Base-by-base conservation (phyloP, 2,329 filamentous ascomycete species). In the Monilinia polystroma region DNA sequence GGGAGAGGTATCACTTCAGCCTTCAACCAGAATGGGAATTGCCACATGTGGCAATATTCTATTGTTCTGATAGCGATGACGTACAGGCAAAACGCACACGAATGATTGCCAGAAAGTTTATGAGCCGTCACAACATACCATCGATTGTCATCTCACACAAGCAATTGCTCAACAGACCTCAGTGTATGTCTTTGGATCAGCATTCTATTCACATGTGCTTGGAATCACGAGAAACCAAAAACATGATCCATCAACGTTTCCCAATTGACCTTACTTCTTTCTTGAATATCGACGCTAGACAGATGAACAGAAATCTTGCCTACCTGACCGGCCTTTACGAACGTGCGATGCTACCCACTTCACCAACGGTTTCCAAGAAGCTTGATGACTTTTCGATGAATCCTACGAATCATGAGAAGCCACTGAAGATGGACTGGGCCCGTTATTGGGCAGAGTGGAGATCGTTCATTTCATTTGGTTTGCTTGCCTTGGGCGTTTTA, bases 221-320 rank as follows among this genome's bases (percentile, higher is more conserved):
- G 29, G 82, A 84, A 71, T 75, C 75, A 32, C 72, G 78, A 67
- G 79, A 80, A 56, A 67, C 76, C 2, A 76, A 76, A 29, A 76
- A 71, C 38, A 75, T 77, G 23, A 73, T 78, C 29, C 76, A 80
- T 63, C 77, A 78, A 64, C 77, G 81, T 51, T 73, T 83, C 20
- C 82, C 82, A 8, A 81, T 84, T 64, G 82, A 84, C 69, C 73
- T 83, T 23, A 73, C 74, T 2, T 82, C 81, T 14, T 84, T 84
- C 70, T 75, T 81, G 66, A 81, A 81, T 67, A 80, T 84, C 67
- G 82, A 84, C 70, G 79, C 81, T 38, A 78, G 82, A 59, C 82
- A 84, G 74, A 81, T 84, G 79, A 84, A 84, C 72, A 78, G 82
- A 67, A 83, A 84, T 69, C 73, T 84, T 29, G 81, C 82, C n/a